A percentile compares a stretch with the other conserved stretches of the same genome.
Conservation (phyloP, 495 filamentous ascomycete genomes). For the Tirmania nivea region DNA sequence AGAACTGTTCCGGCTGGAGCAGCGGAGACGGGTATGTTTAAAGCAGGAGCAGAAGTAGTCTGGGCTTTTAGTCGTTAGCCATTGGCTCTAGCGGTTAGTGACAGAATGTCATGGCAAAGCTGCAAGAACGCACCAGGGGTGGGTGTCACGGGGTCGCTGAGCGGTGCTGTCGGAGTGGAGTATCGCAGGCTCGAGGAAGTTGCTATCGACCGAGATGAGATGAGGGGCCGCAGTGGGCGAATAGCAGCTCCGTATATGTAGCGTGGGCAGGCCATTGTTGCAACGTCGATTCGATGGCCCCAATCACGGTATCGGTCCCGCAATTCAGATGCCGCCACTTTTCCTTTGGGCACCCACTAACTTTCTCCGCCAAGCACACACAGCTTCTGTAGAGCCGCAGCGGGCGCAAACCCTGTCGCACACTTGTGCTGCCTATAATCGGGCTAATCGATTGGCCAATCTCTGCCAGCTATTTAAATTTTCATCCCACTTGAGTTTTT, state of each 20-base stretch:
- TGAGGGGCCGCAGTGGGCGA: neutral
- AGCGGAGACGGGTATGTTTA: slow-evolving; percentile 25
- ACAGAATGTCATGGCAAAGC: too few relatives aligned
- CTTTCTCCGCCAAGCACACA: too few relatives aligned
- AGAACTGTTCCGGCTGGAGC: slow-evolving; percentile 50
- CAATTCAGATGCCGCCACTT: too few relatives aligned
- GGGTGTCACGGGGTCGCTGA: neutral
- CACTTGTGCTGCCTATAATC: too few relatives aligned
- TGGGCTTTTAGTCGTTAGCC: slow-evolving; percentile 7
- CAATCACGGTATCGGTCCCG: too few relatives aligned
- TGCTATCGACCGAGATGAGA: too few relatives aligned
- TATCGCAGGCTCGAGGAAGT: too few relatives aligned
- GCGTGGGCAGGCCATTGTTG: slow-evolving; percentile 18
- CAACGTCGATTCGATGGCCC: neutral
- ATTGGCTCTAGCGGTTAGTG: neutral
- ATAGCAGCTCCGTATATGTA: slow-evolving; percentile 11
- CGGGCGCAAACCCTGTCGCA: too few relatives aligned
- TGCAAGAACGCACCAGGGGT: neutral
- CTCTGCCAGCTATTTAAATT: neutral
- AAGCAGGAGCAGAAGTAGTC: slow-evolving; percentile 17
- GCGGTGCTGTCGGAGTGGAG: too few relatives aligned
- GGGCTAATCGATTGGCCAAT: neutral
- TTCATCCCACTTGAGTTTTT: slow-evolving; percentile 3
- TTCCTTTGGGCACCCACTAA: too few relatives aligned
- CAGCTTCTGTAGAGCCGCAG: too few relatives aligned